Evolutionary conservation across 352 stramenopile species (phyloP), one percentile per base, ranked within the genome.

Genomic region (Globisporangium rhizosaccharum): DNA sequence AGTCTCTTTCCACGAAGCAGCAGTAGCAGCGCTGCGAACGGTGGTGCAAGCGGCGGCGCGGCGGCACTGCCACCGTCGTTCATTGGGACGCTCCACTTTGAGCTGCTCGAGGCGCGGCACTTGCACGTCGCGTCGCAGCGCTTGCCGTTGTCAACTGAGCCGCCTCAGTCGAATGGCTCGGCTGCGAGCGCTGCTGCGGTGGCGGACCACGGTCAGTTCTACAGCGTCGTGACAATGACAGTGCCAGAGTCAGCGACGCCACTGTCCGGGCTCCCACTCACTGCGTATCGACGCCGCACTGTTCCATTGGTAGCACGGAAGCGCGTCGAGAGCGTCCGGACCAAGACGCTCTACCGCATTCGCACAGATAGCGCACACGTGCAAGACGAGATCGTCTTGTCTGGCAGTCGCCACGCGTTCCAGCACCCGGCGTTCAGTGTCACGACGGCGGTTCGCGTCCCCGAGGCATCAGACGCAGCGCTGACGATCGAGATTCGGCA

Each of bases 71-170:
- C 67, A 30, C 62, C 72, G 33, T 53, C 71, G 23, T 90, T 90
- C 46, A 87, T 90, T 23, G 79, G 79, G 20, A 75, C 79, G 42
- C 25, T 90, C 18, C 59, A 82, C 20, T 70, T 90, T 18, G 80
- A 90, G 41, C 30, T 90, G 1, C 60, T 90, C 8, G 80, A 87
- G 45, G 77, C 73, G 18, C 61, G 77, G 15, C 64, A 66, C 25
- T 49, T 80, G 28, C 61, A 47, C 17, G 58, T 62, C 3, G 39
- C 52, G 17, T 36, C 30, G 30, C 30, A 36, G 30, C 30, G 30
- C 30, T 36, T 8, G 30, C 9, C 30, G 9, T 36, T 36, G 3
- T 8, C 30, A 36, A 36, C 9, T 8, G 30, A 36, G 30, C 30
- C 30, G 30, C 30, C 30, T 3, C 30, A 8, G 30, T 36, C 30